Conservation (phyloP, 331 rosid genomes). For the Arachis monticola region DNA sequence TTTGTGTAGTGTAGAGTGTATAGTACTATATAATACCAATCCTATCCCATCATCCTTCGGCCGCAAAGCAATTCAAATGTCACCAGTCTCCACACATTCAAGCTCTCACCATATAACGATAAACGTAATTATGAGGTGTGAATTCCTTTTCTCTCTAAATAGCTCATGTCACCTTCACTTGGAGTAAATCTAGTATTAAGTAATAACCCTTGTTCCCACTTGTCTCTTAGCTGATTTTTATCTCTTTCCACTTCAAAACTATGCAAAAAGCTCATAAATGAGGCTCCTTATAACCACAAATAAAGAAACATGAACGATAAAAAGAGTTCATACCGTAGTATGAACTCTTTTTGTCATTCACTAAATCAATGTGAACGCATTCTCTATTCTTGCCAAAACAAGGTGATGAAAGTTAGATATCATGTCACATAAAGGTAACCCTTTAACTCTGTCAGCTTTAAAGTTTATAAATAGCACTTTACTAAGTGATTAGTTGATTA, state of each 20-base stretch:
- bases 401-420: not conserved
- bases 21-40: not conserved
- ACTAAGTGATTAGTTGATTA: not conserved
- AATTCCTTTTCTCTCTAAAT: constrained; percentile 5
- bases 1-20: too few species aligned
- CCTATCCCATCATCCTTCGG: not conserved
- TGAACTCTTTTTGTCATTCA: not conserved
- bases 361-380: not conserved
- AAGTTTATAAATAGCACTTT: too few species aligned
- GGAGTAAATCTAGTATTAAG: not conserved
- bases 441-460: not conserved
- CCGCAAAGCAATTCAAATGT: not conserved
- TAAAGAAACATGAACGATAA: not conserved
- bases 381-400: not conserved
- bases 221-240: not conserved
- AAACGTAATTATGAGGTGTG: constrained; percentile 12
- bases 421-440: not conserved
- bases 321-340: not conserved
- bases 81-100: not conserved
- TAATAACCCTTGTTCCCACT: not conserved
- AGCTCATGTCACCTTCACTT: constrained; percentile 2
- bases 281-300: not conserved
- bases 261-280: not conserved
- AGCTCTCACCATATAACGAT: not conserved
- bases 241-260: not conserved